Base-by-base conservation (phyloP, 129 eudicot species). In the Glebionis coronaria region DNA sequence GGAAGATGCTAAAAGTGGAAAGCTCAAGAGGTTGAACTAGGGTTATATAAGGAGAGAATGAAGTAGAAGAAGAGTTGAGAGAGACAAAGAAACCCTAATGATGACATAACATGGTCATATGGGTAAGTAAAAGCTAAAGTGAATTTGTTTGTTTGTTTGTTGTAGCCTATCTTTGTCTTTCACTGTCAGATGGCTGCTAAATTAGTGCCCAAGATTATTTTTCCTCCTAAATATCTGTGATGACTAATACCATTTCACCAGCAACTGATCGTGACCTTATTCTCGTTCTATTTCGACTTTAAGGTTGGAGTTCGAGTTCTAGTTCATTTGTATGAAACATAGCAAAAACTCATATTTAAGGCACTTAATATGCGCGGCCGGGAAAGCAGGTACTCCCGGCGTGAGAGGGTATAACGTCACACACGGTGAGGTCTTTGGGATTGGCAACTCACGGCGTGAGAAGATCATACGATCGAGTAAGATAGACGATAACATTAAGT, bases 121-220 rank as follows among this genome's bases (percentile, higher is more conserved):
- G 63, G 69, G 67, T 61, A 66, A 72, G 63, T 27, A 64, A 42
- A 18, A 67, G 28, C 31, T n/a, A 57, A 29, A 63, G 16, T 46
- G 56, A 68, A 63, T 27, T 5, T 73, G 79, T 44, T 65, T 67
- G 79, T 67, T 42, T 63, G 25, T 23, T 23, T 23, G 69, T 44
- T 74, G 71, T 76, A 58, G 61, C 27, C 23, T 55, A 77, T 83
- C 77, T 40, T 56, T 78, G 67, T 73, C 83, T 70, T 68, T 81
- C 78, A 29, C 31, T 74, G 67, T 73, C 82, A 67, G 60, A 68
- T 70, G 64, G 76, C 58, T 65, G 81, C 86, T 80, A 72, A 77
- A 88, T 85, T 88, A 84, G 72, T 69, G 96, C 83, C 72, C 46
- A 88, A 88, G 95, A 79, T 69, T 78, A 77, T 76, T 68, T 79